Base-by-base conservation (phyloP, 148 eudicot species). In the Cornus kousa region DNA sequence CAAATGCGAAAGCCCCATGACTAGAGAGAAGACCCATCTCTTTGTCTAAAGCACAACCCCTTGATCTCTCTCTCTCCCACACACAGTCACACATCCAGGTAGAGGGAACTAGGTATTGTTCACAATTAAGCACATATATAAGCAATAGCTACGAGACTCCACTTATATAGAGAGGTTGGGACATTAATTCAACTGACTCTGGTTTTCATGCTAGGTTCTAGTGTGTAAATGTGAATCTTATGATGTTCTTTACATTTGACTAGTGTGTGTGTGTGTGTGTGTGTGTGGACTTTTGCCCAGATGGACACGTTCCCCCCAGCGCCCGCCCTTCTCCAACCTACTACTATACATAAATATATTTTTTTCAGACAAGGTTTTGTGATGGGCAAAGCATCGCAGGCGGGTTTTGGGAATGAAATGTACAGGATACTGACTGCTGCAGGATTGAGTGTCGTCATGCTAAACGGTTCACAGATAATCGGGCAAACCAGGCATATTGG, bases 401-500 rank as follows among this genome's bases (percentile, higher is more conserved):
- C 97, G 68, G 98, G 98, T 62, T 89, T 94, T 78, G 98, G 97
- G 55, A 94, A 94, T 78, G 98, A 94, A 83, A 88, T 92, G 93
- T 94, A 94, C 90, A 94, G 91, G 88, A 86, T 94, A 77, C 68
- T 94, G 67, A 92, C 92, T 75, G 93, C 92, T 77, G 95, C 93
- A 43, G 92, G 91, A 69, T 82, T 94, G 77, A 92, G 98, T 81
- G 76, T 94, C n/a, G n/a, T n/a, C 88, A 92, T 94, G 92, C 43
- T 94, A 79, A 94, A 94, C 82, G 95, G 97, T 37, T 94, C 98
- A 59, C 85, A 92, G 72, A 91, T 94, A 78, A 92, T 94, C 70
- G 97, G 98, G 84, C 91, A 94, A 91, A 90, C 94, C 91, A 94
- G 98, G 98, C 97, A 94, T 92, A 94, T 92, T 92, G 93, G 94